phyloP scores from a whole-genome alignment of 1,284 basidiomycete genomes.

The Leccinum solheimii region DNA sequence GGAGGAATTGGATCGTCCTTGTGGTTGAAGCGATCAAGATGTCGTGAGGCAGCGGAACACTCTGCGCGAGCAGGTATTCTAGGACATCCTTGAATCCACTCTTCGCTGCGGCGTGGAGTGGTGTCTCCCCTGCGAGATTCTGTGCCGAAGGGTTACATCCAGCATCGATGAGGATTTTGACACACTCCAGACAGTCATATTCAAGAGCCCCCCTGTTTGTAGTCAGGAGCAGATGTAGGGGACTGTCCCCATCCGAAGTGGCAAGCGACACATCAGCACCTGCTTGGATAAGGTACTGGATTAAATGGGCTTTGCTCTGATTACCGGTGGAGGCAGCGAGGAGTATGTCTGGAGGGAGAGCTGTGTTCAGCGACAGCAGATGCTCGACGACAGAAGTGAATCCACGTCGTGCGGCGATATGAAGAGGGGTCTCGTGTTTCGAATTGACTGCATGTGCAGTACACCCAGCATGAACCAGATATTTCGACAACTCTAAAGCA shows the following conservation, averaged over 20 bases:
- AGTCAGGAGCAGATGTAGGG: not conserved
- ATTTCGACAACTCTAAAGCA: too few relatives aligned
- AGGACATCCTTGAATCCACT: not conserved
- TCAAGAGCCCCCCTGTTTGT: too few relatives aligned
- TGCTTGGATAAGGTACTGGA: conserved; percentile 2
- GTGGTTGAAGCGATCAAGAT: too few relatives aligned
- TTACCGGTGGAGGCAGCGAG: not conserved
- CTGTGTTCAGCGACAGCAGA: conserved; percentile 2
- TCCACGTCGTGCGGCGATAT: not conserved
- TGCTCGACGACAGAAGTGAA: not conserved
- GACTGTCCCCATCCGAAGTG: not conserved
- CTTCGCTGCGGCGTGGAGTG: not conserved
- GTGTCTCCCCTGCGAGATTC: not conserved
- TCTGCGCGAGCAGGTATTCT: not conserved
- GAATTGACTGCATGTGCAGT: too few relatives aligned
- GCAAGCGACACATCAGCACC: not conserved
- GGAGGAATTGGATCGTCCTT: not conserved
- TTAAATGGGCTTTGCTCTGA: not conserved
- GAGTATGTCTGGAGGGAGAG: conserved; percentile 6
- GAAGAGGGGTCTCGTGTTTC: conserved; percentile 3
- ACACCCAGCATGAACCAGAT: too few relatives aligned
- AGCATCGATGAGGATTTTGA: not conserved
- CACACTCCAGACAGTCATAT: not conserved
- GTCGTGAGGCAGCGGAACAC: not conserved
- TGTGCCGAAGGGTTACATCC: not conserved